Evolutionary conservation across 208 protist species (phyloP), one percentile per base, ranked within the genome.

Genomic region (Wallacemonas sp.): DNA sequence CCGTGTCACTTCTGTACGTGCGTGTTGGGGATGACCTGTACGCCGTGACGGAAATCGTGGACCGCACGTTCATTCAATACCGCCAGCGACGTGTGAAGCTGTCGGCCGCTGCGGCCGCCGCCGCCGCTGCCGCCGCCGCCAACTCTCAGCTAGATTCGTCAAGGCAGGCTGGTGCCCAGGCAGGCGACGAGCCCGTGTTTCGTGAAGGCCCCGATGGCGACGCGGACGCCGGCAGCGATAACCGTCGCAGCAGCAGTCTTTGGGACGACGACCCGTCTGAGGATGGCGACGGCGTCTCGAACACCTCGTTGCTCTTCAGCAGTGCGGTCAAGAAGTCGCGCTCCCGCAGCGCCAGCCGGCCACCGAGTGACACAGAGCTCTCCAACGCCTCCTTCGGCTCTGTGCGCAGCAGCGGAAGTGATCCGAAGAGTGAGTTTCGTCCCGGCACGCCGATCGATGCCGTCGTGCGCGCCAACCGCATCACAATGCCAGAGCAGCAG

Each of bases 31-130:
- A 87, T 47, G 71, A 81, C 60, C 70, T 93, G 5, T 93, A 89
- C 71, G 69, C 65, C 30, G 75, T 90, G n/a, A 81, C 67, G 2
- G 77, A 88, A 49, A 71, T 93, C 14, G 71, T 78, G 4, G 87
- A 90, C 64, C 68, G 71, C 44, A 85, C 84, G 11, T 88, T 93
- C 57, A 60, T 85, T 33, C 83, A 93, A 61, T 90, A 89, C 72
- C 72, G 81, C 30, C 71, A 88, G 69, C 72, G 81, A 66, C 83
- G 84, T 21, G 76, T 83, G 24, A 70, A 68, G 41, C 57, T 70
- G 21, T 16, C 67, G 1, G 39, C 23, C 30, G 16, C 24, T 12
- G 47, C 56, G 61, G 56, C 8, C 55, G 61, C 12, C 67, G 47
- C 19, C 23, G 63, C 68, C 52, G 67, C 23, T 58, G 68, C 44